Conservation (phyloP, 345 rosid species). For the Eucalyptus dawsonii region DNA sequence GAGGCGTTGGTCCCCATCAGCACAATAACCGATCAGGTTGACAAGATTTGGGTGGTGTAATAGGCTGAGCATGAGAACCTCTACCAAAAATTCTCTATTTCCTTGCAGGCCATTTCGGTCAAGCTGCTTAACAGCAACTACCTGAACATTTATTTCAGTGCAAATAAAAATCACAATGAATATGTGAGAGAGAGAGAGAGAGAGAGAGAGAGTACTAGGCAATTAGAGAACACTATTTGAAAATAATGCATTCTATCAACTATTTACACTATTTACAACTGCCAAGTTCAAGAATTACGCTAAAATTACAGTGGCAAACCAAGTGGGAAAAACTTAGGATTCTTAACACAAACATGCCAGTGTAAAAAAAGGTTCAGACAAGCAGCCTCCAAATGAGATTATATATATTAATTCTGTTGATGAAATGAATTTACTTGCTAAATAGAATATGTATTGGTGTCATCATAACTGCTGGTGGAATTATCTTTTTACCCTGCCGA, state of each 20-base stretch:
- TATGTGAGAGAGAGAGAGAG: not conserved
- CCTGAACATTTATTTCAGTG: slow-evolving; percentile 20
- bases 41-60: slow-evolving; percentile 92
- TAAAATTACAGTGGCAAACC: not conserved
- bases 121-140: slow-evolving; percentile 90
- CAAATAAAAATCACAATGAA: not conserved
- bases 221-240: not conserved
- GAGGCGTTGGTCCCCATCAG: slow-evolving; percentile 95
- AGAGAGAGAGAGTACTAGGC: not conserved
- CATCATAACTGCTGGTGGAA: not conserved
- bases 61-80: slow-evolving; percentile 96
- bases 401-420: not conserved
- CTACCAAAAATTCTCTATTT: slow-evolving; percentile 95
- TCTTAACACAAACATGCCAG: not conserved
- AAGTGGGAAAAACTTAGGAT: not conserved
- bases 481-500: not conserved
- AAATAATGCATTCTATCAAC: not conserved
- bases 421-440: not conserved
- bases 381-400: not conserved
- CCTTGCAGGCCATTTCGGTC: slow-evolving; percentile 96
- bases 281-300: not conserved
- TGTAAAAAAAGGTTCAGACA: not conserved
- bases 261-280: not conserved
- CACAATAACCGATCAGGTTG: slow-evolving; percentile 94
- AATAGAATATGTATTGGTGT: not conserved